Conservation (phyloP, 2,329 filamentous ascomycete species). For the Penicillium sp. region DNA sequence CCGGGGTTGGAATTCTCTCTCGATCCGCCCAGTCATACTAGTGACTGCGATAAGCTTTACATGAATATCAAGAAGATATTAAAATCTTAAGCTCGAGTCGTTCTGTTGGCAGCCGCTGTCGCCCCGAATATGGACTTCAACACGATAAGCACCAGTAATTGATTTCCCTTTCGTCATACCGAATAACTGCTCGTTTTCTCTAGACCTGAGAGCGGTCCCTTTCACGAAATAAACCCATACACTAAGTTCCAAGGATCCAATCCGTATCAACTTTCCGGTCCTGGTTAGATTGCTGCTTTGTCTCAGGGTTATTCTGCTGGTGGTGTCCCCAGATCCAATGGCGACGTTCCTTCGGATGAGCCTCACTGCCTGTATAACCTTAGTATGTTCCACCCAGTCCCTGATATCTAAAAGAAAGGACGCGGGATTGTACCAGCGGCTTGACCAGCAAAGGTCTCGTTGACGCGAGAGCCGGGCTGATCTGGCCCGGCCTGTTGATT, state of each 20-base stretch:
- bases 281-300: conserved; percentile 9
- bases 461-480: conserved; percentile 7
- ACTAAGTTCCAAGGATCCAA: conserved; percentile 10
- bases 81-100: no score
- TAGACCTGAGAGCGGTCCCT: background rate
- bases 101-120: no score
- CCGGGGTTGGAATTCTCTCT: no score
- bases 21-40: no score
- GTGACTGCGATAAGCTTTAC: no score
- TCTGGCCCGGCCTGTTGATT: conserved; percentile 1
- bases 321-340: conserved; percentile 13
- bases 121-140: no score
- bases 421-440: conserved; percentile 5
- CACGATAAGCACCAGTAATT: no score
- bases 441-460: conserved; percentile 6
- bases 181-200: background rate
- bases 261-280: conserved; percentile 7
- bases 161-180: background rate
- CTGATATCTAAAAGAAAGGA: background rate
- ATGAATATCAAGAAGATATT: no score
- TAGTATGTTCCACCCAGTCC: background rate
- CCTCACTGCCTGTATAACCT: conserved; percentile 1
- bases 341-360: conserved; percentile 4
- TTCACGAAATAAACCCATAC: background rate
- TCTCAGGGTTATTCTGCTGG: background rate